Base-by-base conservation (phyloP, 1,284 basidiomycete genomes). In the Vanrija humicola region DNA sequence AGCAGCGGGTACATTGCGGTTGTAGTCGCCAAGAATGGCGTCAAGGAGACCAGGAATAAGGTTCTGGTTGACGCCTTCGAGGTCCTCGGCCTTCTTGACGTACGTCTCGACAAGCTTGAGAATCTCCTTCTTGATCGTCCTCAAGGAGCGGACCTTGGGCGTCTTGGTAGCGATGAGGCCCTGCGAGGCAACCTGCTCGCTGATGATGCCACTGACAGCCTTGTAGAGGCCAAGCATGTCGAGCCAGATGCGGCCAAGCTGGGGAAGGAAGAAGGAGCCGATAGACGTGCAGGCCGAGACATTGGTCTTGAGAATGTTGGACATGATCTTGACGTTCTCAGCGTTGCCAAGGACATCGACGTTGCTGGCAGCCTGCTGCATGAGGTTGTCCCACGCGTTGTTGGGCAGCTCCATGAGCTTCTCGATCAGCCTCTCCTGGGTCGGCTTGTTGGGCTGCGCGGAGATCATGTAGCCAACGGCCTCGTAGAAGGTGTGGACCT, bases 381-480 rank as follows among this genome's bases (percentile, higher is more conserved):
- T 98, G 50, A 98, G 78, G 38, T 88, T 89, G 77, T 98, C 94
- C 96, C 96, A 99, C 44, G 94, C 95, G 65, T 88, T 93, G 76
- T 98, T 99, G 0, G 96, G 96, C 65, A 97, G 79, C 65, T 96
- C 91, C 96, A 98, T 99, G 50, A 99, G 78, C 73, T 94, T 96
- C 25, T 85, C 82, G 54, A 99, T 98, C 54, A 98, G 81, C 62
- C 91, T 88, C 79, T 98, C 96, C 77, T 98, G 96, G 64, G 89
- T 90, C 16, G 90, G 88, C 74, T 96, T 95, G 77, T 98, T 97
- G 44, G 95, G 95, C 74, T 98, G 96, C 2, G 95, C 93, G 18
- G 94, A 92, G 67, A 99, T 97, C 96, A 98, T 98, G 80, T 98
- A 93, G 19, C 96, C 96, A 48, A 98, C 89, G 7, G 96, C 96